Percentiles rank a stretch among this genome's conserved stretches.
phyloP scores from a whole-genome alignment of 345 rosid species.

The Citrus medica region DNA sequence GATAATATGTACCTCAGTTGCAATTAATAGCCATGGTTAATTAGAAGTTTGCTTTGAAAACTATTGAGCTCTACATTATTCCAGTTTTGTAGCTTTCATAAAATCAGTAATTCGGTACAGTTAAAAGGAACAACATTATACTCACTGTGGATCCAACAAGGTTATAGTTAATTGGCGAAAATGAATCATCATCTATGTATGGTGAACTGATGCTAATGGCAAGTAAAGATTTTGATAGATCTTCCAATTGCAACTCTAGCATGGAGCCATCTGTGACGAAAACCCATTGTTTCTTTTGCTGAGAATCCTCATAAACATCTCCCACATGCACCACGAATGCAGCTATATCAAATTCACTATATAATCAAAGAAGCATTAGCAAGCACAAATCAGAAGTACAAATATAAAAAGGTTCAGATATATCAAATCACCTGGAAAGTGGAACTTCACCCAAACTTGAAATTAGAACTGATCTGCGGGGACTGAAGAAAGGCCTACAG shows the following conservation, averaged over 20 bases:
- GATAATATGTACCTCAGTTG: background rate
- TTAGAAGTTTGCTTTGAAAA: background rate
- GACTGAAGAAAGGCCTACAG: conserved; percentile 79
- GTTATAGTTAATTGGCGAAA: conserved; percentile 53
- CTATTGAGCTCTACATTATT: background rate
- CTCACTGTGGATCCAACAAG: conserved; percentile 85
- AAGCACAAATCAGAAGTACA: background rate
- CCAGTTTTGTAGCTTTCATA: background rate
- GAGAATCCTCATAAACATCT: conserved; percentile 48
- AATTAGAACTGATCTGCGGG: conserved; percentile 58
- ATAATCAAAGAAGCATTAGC: background rate
- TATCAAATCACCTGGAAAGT: conserved; percentile 54
- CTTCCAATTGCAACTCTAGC: conserved; percentile 34
- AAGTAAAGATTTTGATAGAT: conserved; percentile 54
- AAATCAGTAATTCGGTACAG: conserved; percentile 1
- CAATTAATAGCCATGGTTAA: background rate
- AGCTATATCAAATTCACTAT: conserved; percentile 87
- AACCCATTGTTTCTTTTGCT: conserved; percentile 83
- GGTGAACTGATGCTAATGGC: conserved; percentile 81
- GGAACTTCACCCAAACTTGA: conserved; percentile 72
- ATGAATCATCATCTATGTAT: conserved; percentile 39
- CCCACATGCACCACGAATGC: conserved; percentile 75
- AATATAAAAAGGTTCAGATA: background rate
- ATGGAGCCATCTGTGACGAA: conserved; percentile 77
- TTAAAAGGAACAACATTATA: conserved; percentile 14